phyloP scores from a whole-genome alignment of 2,329 filamentous ascomycete genomes.

The Dothideomycetes sp. region DNA sequence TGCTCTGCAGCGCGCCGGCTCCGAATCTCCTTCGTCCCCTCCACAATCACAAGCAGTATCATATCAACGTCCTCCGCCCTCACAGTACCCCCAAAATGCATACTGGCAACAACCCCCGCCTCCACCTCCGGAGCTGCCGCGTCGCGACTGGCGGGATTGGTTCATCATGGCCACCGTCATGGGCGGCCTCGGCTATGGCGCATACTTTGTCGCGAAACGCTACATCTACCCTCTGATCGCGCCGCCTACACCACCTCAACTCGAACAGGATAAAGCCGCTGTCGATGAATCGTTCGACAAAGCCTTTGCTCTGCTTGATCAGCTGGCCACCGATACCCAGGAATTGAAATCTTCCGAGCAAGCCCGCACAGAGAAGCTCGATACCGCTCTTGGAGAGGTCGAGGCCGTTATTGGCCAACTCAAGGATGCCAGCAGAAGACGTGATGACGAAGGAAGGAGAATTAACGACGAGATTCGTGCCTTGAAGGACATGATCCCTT shows the following conservation, averaged over 20 bases:
- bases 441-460: constrained; percentile 79
- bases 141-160: constrained; percentile 94
- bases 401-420: constrained; percentile 74
- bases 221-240: constrained; percentile 87
- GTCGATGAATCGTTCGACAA: constrained; percentile 92
- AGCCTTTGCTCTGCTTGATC: constrained; percentile 83
- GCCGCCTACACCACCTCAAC: constrained; percentile 83
- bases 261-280: constrained; percentile 86
- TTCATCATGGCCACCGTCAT: constrained; percentile 99
- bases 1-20: constrained; percentile 67
- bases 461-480: constrained; percentile 78
- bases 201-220: constrained; percentile 84
- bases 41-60: constrained; percentile 31
- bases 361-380: constrained; percentile 71
- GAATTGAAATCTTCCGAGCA: constrained; percentile 80
- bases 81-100: constrained; percentile 41
- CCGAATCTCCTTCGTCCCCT: constrained; percentile 40
- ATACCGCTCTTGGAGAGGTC: constrained; percentile 71
- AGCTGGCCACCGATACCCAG: constrained; percentile 82
- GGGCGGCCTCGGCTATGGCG: constrained; percentile 76
- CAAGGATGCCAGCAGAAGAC: constrained; percentile 68
- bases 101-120: constrained; percentile 45
- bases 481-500: constrained; percentile 77
- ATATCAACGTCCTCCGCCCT: constrained; percentile 20
- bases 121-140: constrained; percentile 53